Evolutionary conservation across 345 rosid genomes (phyloP).

Genomic region (Nasturtium officinale): DNA sequence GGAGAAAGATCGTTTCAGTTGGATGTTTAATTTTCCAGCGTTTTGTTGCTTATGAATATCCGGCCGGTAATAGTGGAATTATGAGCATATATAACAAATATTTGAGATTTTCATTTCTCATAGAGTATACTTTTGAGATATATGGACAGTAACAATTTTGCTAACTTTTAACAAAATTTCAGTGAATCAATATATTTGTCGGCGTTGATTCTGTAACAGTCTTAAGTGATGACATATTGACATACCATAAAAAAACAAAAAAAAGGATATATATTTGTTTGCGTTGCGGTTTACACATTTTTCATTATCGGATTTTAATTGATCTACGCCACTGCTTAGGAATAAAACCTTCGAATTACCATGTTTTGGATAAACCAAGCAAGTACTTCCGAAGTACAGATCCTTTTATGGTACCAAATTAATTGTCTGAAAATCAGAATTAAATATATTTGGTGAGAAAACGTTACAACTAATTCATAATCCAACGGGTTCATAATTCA

Average conservation of each 20-base stretch:
- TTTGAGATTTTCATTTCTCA: not conserved
- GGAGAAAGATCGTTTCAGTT: not conserved
- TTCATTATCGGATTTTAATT: not conserved
- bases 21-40: constrained; percentile 13
- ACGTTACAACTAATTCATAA: constrained; percentile 9
- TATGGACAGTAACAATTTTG: not conserved
- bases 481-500: constrained; percentile 31
- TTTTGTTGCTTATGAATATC: not conserved
- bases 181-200: not conserved
- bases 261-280: not conserved
- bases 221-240: not conserved
- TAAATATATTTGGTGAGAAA: not conserved
- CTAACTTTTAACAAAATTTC: not conserved
- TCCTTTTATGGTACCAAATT: not conserved
- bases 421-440: not conserved
- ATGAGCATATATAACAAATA: not conserved
- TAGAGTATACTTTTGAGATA: not conserved
- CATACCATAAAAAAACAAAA: no score
- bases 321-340: not conserved
- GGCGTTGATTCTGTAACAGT: not conserved
- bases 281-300: not conserved
- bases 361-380: not conserved
- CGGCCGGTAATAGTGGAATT: not conserved
- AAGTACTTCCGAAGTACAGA: not conserved
- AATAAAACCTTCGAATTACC: not conserved